Evolutionary conservation across 805 yeast species (phyloP).

Genomic region (Ogataea methylovora): DNA sequence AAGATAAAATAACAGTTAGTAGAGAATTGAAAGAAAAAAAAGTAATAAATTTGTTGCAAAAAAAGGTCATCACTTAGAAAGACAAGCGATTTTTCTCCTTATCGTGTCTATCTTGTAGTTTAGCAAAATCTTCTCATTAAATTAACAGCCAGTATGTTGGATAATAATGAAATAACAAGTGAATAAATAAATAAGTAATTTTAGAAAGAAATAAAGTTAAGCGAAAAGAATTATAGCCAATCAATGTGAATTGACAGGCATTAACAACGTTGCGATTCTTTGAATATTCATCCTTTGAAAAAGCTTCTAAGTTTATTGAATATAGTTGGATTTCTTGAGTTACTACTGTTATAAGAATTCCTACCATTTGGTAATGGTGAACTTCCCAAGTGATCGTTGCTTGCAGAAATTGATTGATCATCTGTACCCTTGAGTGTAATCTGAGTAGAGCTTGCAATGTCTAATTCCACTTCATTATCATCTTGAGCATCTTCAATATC

Average conservation of each 20-base stretch:
- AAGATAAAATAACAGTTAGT: too few species aligned
- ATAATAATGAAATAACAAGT: neutral
- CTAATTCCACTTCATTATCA: neutral
- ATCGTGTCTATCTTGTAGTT: too few species aligned
- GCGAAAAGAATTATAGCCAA: neutral
- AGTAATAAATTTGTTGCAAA: too few species aligned
- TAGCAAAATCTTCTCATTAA: too few species aligned
- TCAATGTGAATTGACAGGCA: neutral
- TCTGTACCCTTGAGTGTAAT: slow-evolving; percentile 7
- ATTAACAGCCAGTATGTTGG: neutral
- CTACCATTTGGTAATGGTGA: slow-evolving; percentile 1
- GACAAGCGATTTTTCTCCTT: too few species aligned
- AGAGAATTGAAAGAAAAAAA: too few species aligned
- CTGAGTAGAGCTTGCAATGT: neutral
- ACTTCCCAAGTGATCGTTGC: neutral
- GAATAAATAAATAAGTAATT: neutral
- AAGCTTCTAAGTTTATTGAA: slow-evolving; percentile 11
- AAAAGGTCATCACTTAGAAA: too few species aligned
- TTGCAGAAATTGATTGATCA: slow-evolving; percentile 11
- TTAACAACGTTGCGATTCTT: neutral
- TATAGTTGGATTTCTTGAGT: slow-evolving; percentile 9
- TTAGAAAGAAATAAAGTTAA: neutral
- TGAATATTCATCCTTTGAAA: slow-evolving; percentile 6
- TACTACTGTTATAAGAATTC: slow-evolving; percentile 5
- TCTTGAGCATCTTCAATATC: neutral